These are phyloP conservation scores for Elongisporangium anandrum DNA, from an alignment of 352 stramenopile genomes.

Conservation along the genomic window DNA sequence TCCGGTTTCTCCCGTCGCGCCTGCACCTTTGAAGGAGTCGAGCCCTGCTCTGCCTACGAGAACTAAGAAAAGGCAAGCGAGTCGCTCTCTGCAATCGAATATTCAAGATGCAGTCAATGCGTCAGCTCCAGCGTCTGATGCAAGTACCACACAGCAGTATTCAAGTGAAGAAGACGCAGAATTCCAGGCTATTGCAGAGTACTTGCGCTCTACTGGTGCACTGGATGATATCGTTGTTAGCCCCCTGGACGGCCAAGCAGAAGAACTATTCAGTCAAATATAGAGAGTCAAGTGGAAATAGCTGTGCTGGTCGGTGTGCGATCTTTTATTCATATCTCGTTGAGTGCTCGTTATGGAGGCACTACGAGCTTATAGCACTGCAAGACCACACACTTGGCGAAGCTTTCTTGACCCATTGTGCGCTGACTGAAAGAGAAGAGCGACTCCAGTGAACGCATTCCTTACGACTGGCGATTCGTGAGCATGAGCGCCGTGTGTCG, in stretches of 20 bases:
- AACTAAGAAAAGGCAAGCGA: background rate
- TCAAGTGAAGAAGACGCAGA: slow-evolving; percentile 21
- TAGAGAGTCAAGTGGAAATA: background rate
- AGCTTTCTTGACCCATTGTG: background rate
- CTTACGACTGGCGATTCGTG: slow-evolving; percentile 13
- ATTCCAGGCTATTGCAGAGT: slow-evolving; percentile 32
- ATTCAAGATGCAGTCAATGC: no score
- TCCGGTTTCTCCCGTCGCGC: background rate
- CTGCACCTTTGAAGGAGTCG: background rate
- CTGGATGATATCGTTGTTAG: slow-evolving; percentile 23
- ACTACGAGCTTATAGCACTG: background rate
- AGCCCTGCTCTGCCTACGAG: background rate
- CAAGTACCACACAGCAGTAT: background rate
- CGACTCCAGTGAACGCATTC: background rate
- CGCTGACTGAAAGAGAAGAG: background rate
- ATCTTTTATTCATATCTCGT: slow-evolving; percentile 4
- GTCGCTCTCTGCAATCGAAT: background rate
- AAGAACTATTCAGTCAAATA: slow-evolving; percentile 20
- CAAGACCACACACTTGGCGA: background rate
- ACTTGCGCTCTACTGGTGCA: slow-evolving; percentile 19
- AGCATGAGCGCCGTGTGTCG: slow-evolving; percentile 57
- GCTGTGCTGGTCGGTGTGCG: background rate
- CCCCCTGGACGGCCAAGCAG: slow-evolving; percentile 25
- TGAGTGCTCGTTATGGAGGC: background rate
- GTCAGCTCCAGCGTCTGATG: background rate